Evolutionary conservation across 1,139 yeast genomes (phyloP).

Genomic region (Scheffersomyces titani): DNA sequence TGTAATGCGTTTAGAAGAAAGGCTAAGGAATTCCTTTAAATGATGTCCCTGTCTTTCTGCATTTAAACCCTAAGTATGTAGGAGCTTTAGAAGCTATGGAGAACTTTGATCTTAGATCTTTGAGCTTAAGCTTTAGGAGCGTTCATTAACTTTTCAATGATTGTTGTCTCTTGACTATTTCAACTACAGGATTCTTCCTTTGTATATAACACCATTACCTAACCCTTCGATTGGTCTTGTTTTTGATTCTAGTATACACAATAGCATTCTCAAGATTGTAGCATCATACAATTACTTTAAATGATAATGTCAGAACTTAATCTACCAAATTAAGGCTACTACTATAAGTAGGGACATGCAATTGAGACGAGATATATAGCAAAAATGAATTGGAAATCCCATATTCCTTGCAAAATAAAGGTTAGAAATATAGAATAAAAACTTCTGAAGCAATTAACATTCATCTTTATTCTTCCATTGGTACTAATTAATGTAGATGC

Average conservation of each 20-base stretch:
- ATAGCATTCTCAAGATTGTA: not conserved
- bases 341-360: not conserved
- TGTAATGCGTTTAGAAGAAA: slow-evolving; percentile 89
- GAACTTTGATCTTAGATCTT: too few relatives aligned
- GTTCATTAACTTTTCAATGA: not conserved
- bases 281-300: not conserved
- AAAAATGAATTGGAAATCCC: too few relatives aligned
- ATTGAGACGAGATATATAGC: not conserved
- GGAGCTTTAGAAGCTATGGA: not conserved
- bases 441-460: not conserved
- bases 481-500: not conserved
- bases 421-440: too few relatives aligned
- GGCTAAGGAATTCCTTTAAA: slow-evolving; percentile 71
- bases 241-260: not conserved
- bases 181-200: not conserved
- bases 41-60: not conserved
- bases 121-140: not conserved
- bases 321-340: not conserved
- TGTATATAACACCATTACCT: not conserved
- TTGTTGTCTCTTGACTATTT: not conserved
- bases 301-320: not conserved
- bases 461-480: not conserved
- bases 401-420: not conserved
- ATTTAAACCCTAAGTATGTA: not conserved
- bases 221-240: not conserved